These are phyloP conservation scores for Hansenula lynferdii DNA, from an alignment of 1,139 yeast genomes.

Conservation along the genomic window DNA sequence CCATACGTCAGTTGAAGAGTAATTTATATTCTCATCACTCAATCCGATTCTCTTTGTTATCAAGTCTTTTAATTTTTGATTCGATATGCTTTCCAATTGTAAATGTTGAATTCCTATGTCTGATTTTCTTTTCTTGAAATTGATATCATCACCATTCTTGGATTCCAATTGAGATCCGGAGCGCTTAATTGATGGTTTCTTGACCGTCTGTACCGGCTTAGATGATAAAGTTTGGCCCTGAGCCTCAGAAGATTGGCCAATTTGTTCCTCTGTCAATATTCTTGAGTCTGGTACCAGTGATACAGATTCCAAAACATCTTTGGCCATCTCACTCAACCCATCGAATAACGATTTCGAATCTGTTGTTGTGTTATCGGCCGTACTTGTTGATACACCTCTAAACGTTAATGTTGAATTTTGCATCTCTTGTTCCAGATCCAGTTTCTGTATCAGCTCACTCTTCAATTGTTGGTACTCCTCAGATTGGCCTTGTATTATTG, in stretches of 20 bases:
- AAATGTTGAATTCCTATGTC: conserved; percentile 13
- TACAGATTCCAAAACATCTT: conserved; percentile 6
- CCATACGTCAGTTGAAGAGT: conserved; percentile 19
- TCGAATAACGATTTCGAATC: conserved; percentile 13
- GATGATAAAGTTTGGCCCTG: too few relatives aligned
- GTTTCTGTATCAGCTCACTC: background rate
- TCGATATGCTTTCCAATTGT: conserved; percentile 11
- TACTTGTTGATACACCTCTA: background rate
- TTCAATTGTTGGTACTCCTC: background rate
- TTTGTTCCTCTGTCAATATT: background rate
- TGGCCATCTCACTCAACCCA: conserved; percentile 11
- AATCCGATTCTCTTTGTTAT: conserved; percentile 11
- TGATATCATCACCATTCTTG: background rate
- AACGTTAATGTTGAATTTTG: background rate
- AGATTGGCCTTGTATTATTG: conserved; percentile 1
- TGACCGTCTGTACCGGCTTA: background rate
- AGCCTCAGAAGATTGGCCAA: background rate
- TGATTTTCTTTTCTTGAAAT: conserved; percentile 15
- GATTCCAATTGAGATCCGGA: too few relatives aligned
- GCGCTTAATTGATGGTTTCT: too few relatives aligned
- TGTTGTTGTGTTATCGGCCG: background rate
- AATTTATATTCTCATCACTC: conserved; percentile 19
- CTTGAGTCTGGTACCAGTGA: conserved; percentile 8
- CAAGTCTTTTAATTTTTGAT: conserved; percentile 7
- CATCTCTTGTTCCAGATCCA: background rate